phyloP scores from a whole-genome alignment of 2,329 filamentous ascomycete genomes.

The Cladophialophora carrionii region DNA sequence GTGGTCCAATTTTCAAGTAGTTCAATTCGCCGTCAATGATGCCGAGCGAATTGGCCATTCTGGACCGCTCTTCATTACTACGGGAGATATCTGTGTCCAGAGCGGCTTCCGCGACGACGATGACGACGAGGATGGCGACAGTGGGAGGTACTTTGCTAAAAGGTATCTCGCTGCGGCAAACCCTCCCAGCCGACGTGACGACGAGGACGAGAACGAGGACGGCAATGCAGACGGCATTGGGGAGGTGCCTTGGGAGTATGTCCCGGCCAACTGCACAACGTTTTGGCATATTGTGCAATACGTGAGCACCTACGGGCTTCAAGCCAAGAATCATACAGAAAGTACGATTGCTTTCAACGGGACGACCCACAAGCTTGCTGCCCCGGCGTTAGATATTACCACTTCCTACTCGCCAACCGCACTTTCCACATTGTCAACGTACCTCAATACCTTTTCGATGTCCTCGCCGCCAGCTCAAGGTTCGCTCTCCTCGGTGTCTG shows the following conservation, averaged over 20 bases:
- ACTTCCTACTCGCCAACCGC: constrained; percentile 23
- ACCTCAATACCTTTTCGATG: constrained; percentile 22
- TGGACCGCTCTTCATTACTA: constrained; percentile 20
- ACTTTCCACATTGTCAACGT: constrained; percentile 16
- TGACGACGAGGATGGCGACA: constrained; percentile 4
- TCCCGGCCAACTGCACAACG: constrained; percentile 27
- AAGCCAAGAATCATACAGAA: constrained; percentile 1
- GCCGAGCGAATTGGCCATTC: constrained; percentile 30
- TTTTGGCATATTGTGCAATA: constrained; percentile 32
- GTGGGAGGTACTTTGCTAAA: background rate
- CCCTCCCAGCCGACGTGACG: constrained; percentile 6
- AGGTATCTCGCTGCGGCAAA: background rate
- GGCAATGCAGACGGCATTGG: background rate
- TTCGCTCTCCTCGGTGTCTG: constrained; percentile 11
- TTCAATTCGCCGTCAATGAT: constrained; percentile 32
- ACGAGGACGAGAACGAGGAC: constrained; percentile 1
- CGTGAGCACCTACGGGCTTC: constrained; percentile 25
- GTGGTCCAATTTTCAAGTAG: constrained; percentile 37
- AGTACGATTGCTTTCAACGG: constrained; percentile 26
- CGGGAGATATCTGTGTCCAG: constrained; percentile 17
- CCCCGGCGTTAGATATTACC: constrained; percentile 30
- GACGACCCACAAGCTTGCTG: constrained; percentile 19
- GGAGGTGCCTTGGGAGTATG: constrained; percentile 27
- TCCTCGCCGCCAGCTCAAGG: constrained; percentile 8
- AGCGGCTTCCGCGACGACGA: constrained; percentile 26